phyloP scores from a whole-genome alignment of 768 basidiomycete species.

The Asterophora lycoperdoides region DNA sequence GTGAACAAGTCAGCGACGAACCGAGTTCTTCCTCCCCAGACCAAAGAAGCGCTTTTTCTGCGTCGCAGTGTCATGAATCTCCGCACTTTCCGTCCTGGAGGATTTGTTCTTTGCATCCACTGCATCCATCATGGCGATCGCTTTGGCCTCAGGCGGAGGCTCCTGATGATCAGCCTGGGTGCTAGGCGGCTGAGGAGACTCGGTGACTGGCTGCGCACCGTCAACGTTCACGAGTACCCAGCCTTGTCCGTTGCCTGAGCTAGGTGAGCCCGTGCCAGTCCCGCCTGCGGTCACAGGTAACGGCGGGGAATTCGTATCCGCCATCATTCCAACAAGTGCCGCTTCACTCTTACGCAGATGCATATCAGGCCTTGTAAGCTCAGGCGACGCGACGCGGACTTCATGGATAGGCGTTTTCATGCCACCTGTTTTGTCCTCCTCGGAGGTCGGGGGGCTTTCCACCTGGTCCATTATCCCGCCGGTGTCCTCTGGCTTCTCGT shows the following conservation, averaged over 20 bases:
- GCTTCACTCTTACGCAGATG: slow-evolving; percentile 58
- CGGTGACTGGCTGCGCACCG: slow-evolving; percentile 15
- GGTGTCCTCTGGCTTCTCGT: slow-evolving; percentile 37
- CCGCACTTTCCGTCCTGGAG: slow-evolving; percentile 14
- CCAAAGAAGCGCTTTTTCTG: slow-evolving; percentile 34
- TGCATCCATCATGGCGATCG: slow-evolving; percentile 58
- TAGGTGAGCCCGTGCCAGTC: slow-evolving; percentile 2
- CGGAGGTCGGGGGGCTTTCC: slow-evolving; percentile 20
- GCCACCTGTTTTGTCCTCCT: slow-evolving; percentile 17
- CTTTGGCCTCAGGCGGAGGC: slow-evolving; percentile 45
- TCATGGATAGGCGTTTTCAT: slow-evolving; percentile 40
- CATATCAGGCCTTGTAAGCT: slow-evolving; percentile 41
- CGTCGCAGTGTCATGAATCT: slow-evolving; percentile 5
- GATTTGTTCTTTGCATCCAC: slow-evolving; percentile 45
- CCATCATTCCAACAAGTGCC: slow-evolving; percentile 50
- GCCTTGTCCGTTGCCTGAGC: slow-evolving; percentile 41
- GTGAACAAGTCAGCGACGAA: slow-evolving; percentile 18
- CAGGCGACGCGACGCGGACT: slow-evolving; percentile 52
- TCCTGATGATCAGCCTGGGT: not conserved
- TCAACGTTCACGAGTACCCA: slow-evolving; percentile 69
- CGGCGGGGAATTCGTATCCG: slow-evolving; percentile 26
- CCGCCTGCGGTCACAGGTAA: slow-evolving; percentile 6
- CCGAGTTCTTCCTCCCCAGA: slow-evolving; percentile 34
- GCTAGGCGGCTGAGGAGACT: not conserved
- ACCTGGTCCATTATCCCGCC: slow-evolving; percentile 3